Evolutionary conservation across 2,329 filamentous ascomycete genomes (phyloP).

Genomic region (Kalmusia sp.): DNA sequence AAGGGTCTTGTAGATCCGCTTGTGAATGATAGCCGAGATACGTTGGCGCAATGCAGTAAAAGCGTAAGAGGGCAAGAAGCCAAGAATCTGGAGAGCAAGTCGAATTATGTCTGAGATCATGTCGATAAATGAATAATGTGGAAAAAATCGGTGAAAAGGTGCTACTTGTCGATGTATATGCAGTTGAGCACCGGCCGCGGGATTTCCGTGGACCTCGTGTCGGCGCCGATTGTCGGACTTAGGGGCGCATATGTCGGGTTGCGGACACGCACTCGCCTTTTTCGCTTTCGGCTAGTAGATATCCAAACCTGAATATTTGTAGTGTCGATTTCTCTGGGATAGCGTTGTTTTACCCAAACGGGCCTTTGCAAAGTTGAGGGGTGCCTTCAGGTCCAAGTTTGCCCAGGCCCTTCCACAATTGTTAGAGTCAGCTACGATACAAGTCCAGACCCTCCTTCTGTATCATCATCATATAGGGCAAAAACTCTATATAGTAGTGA

Average conservation of each 20-base stretch:
- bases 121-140: background rate
- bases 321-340: too few relatives aligned
- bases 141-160: background rate
- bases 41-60: background rate
- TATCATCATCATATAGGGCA: too few relatives aligned
- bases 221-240: background rate
- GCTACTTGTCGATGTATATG: background rate
- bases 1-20: constrained; percentile 14
- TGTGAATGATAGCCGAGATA: constrained; percentile 4
- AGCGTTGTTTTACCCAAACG: too few relatives aligned
- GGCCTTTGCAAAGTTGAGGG: too few relatives aligned
- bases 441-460: too few relatives aligned
- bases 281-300: too few relatives aligned
- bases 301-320: too few relatives aligned
- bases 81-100: background rate
- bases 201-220: background rate
- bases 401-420: too few relatives aligned
- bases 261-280: background rate
- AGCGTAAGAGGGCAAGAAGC: background rate
- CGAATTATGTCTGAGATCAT: constrained; percentile 4
- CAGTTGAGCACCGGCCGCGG: background rate
- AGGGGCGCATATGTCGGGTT: background rate
- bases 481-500: too few relatives aligned
- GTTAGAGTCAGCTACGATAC: too few relatives aligned
- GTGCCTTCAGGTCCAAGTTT: too few relatives aligned